phyloP scores from a whole-genome alignment of 169 alveolate species.

The Eimeria nieschulzi region DNA sequence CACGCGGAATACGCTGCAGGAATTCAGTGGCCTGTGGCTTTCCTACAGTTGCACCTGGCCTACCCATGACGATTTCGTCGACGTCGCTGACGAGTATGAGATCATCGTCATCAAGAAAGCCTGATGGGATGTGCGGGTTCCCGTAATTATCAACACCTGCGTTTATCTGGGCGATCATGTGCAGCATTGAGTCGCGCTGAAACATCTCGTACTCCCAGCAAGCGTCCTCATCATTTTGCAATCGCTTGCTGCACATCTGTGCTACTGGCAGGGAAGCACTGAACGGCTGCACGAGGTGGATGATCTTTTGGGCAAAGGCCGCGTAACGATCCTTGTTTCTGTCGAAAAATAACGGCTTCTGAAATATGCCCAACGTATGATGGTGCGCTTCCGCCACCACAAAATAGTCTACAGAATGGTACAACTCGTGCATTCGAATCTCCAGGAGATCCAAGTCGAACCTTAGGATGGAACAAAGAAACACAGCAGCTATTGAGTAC shows the following conservation, averaged over 20 bases:
- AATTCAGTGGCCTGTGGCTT: no score
- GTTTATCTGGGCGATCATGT: slow-evolving; percentile 56
- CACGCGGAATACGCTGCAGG: no score
- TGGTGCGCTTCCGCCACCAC: slow-evolving; percentile 63
- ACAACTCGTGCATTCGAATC: slow-evolving; percentile 49
- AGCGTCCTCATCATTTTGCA: slow-evolving; percentile 5
- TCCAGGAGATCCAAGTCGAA: slow-evolving; percentile 64
- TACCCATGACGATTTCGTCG: slow-evolving; percentile 66
- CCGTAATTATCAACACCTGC: slow-evolving; percentile 39
- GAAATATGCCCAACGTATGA: slow-evolving; percentile 56
- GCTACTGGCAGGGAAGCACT: slow-evolving; percentile 26
- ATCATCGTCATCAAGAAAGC: slow-evolving; percentile 21
- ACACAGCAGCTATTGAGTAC: neutral
- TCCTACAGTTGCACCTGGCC: no score
- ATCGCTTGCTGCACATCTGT: neutral
- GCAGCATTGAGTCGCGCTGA: slow-evolving; percentile 43
- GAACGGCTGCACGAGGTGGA: slow-evolving; percentile 50
- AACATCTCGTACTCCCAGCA: slow-evolving; percentile 67
- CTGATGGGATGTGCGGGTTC: slow-evolving; percentile 25
- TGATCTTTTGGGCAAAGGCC: slow-evolving; percentile 18
- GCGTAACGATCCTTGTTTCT: slow-evolving; percentile 30
- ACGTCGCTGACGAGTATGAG: slow-evolving; percentile 59
- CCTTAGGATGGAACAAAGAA: neutral
- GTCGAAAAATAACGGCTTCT: slow-evolving; percentile 58
- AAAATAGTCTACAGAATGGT: slow-evolving; percentile 56